A percentile compares a stretch with the other conserved stretches of the same genome.
These are phyloP conservation scores for Colletotrichum trifolii DNA, from an alignment of 2,329 filamentous ascomycete genomes.

Conservation along the genomic window DNA sequence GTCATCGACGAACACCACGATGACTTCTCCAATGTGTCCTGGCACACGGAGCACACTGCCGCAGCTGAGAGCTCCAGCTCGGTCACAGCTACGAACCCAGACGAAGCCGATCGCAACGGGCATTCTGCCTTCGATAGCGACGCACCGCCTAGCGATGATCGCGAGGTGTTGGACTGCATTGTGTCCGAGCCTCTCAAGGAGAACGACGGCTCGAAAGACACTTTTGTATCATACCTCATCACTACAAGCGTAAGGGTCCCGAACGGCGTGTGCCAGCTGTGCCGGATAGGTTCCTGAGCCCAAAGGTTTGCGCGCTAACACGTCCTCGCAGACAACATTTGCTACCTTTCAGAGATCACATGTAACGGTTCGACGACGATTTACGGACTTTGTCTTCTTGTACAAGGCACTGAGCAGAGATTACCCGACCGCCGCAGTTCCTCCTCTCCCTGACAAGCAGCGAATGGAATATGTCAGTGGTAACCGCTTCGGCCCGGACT, in stretches of 20 bases:
- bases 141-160: slow-evolving; percentile 65
- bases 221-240: slow-evolving; percentile 95
- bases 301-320: slow-evolving; percentile 19
- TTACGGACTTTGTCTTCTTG: slow-evolving; percentile 97
- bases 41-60: slow-evolving; percentile 70
- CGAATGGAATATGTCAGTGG: slow-evolving; percentile 99
- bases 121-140: slow-evolving; percentile 61
- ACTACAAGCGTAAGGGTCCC: slow-evolving; percentile 77
- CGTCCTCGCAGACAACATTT: slow-evolving; percentile 81
- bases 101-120: slow-evolving; percentile 38
- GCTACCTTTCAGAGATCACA: slow-evolving; percentile 87
- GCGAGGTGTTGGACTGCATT: slow-evolving; percentile 83
- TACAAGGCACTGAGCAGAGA: slow-evolving; percentile 90
- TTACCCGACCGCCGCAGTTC: slow-evolving; percentile 91
- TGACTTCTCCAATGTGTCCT: slow-evolving; percentile 85
- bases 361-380: slow-evolving; percentile 86
- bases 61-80: slow-evolving; percentile 43
- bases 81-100: slow-evolving; percentile 38
- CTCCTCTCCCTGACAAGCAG: slow-evolving; percentile 96
- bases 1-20: slow-evolving; percentile 64
- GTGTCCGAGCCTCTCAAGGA: slow-evolving; percentile 91
- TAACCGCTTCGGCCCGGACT: slow-evolving; percentile 93
- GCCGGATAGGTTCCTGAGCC: slow-evolving; percentile 3
- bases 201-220: slow-evolving; percentile 95
- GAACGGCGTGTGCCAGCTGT: slow-evolving; percentile 9